Percentiles rank a stretch among this genome's conserved stretches.
phyloP scores from a whole-genome alignment of 2,329 filamentous ascomycete genomes.

The Rugonectria rugulosa region DNA sequence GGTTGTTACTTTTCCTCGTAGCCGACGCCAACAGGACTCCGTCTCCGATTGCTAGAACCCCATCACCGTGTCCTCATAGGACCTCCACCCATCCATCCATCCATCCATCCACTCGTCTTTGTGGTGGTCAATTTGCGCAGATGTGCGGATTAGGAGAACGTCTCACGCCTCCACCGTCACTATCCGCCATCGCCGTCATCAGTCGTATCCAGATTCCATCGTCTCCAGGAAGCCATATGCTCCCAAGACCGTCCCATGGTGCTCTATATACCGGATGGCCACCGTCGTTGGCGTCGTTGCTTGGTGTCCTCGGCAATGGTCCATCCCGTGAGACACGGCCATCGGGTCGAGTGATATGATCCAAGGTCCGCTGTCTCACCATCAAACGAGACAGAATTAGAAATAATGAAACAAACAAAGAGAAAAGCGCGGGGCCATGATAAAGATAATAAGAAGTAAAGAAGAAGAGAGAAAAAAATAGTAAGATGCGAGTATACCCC shows the following conservation, averaged over 20 bases:
- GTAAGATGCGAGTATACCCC: conserved; percentile 32
- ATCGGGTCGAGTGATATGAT: background rate
- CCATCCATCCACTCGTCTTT: conserved; percentile 16
- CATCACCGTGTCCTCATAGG: background rate
- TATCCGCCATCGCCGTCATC: conserved; percentile 35
- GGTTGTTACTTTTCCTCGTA: conserved; percentile 23
- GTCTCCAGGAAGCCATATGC: conserved; percentile 22
- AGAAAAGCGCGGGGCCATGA: conserved; percentile 24
- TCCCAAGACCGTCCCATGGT: conserved; percentile 29
- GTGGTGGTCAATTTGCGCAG: conserved; percentile 33
- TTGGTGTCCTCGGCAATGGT: conserved; percentile 3
- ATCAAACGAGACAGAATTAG: conserved; percentile 33
- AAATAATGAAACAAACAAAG: conserved; percentile 22
- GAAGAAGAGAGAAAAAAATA: background rate
- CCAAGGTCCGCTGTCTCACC: conserved; percentile 4
- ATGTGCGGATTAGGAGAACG: conserved; percentile 28
- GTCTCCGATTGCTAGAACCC: background rate
- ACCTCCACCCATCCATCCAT: conserved; percentile 22
- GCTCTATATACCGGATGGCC: conserved; percentile 38
- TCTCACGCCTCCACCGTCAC: conserved; percentile 4
- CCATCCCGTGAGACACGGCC: conserved; percentile 1
- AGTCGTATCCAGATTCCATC: conserved; percentile 39
- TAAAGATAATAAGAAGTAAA: conserved; percentile 9
- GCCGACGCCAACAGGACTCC: conserved; percentile 3
- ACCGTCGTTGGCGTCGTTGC: conserved; percentile 30